Evolutionary conservation across 192 early-diverging fungal genomes (phyloP).

Genomic region (Coemansia sp.): DNA sequence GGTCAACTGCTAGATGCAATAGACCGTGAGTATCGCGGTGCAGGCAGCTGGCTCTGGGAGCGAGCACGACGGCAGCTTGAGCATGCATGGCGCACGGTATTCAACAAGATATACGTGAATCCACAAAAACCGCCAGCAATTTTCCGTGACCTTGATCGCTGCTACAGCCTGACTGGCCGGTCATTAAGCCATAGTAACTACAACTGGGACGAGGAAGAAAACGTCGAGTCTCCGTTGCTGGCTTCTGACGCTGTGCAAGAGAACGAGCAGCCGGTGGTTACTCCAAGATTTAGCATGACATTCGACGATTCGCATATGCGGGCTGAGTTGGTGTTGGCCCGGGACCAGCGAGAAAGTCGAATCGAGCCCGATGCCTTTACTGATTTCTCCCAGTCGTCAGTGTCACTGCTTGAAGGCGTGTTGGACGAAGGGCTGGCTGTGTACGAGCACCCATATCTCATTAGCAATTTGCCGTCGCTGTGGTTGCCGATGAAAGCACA

Average conservation of each 20-base stretch:
- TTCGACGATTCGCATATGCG: conserved; percentile 27
- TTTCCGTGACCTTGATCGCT: conserved; percentile 34
- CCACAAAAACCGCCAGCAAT: conserved; percentile 28
- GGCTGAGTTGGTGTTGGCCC: conserved; percentile 42
- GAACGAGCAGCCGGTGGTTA: not conserved
- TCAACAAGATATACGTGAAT: conserved; percentile 48
- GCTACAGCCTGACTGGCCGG: conserved; percentile 32
- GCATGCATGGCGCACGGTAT: conserved; percentile 13
- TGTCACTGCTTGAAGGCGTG: conserved; percentile 66
- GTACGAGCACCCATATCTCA: conserved; percentile 65
- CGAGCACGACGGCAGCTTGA: not conserved
- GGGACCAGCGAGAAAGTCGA: conserved; percentile 63
- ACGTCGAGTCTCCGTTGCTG: not conserved
- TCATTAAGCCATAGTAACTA: conserved; percentile 7
- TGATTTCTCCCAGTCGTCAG: conserved; percentile 71
- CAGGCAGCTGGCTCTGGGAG: conserved; percentile 13
- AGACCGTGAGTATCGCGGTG: conserved; percentile 21
- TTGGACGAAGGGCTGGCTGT: conserved; percentile 67
- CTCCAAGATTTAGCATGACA: conserved; percentile 39
- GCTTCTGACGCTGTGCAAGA: not conserved
- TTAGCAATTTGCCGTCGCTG: conserved; percentile 64
- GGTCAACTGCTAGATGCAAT: conserved; percentile 20
- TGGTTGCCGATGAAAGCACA: conserved; percentile 63
- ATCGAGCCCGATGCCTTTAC: conserved; percentile 65
- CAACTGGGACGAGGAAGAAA: conserved; percentile 3